Percentiles rank a stretch among this genome's conserved stretches.
Evolutionary conservation across 2,329 filamentous ascomycete species (phyloP).

Genomic region (Monosporascus sp.): DNA sequence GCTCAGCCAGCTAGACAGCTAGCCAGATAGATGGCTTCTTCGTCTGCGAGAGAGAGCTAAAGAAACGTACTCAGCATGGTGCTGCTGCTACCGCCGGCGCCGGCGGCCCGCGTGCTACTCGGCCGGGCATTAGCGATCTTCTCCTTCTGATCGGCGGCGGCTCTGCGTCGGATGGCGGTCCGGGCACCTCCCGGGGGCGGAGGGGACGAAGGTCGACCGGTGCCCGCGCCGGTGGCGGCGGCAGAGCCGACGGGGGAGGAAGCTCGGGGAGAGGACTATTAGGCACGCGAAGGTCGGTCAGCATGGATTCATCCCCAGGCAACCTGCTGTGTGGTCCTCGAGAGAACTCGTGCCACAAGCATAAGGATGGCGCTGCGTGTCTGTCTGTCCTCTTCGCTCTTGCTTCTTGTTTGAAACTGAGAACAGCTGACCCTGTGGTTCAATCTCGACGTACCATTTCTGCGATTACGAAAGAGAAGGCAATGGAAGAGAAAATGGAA

Average conservation of each 20-base stretch:
- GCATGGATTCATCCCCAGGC: not conserved
- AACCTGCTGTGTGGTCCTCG: not conserved
- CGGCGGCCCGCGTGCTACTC: conserved; percentile 85
- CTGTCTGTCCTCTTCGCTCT: no score
- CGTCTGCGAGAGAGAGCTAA: not conserved
- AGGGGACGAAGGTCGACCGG: conserved; percentile 77
- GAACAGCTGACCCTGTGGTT: no score
- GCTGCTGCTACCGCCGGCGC: conserved; percentile 91
- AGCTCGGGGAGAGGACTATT: conserved; percentile 54
- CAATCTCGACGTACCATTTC: no score
- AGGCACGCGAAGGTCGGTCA: conserved; percentile 5
- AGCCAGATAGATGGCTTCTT: conserved; percentile 1
- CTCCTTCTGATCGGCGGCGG: conserved; percentile 95
- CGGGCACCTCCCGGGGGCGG: conserved; percentile 89
- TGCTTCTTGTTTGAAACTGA: no score
- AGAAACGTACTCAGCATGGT: conserved; percentile 87
- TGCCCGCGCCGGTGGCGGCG: conserved; percentile 61
- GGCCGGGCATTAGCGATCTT: conserved; percentile 92
- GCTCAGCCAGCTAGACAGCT: no score
- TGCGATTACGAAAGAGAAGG: no score
- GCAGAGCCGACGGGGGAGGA: conserved; percentile 55
- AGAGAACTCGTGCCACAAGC: not conserved
- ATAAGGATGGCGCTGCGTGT: not conserved
- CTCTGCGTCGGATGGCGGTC: conserved; percentile 90
- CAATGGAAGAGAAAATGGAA: no score